A percentile compares a stretch with the other conserved stretches of the same genome.
phyloP scores from a whole-genome alignment of 140 eudicot genomes.

The Oenanthe javanica region DNA sequence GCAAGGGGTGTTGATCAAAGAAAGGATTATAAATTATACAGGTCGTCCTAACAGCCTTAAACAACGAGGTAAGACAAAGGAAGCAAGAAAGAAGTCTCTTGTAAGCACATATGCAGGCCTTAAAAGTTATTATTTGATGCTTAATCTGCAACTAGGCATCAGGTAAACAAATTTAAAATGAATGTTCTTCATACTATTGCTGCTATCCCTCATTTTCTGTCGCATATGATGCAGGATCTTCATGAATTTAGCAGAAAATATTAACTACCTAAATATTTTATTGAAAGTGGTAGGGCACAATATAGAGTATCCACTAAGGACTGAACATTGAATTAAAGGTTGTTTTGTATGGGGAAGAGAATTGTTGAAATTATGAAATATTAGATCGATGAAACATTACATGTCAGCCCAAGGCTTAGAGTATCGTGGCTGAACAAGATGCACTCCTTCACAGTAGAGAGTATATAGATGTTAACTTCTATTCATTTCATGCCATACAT shows the following conservation, averaged over 20 bases:
- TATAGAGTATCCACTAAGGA: not conserved
- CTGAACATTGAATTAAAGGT: not conserved
- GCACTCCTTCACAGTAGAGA: not conserved
- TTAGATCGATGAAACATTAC: not conserved
- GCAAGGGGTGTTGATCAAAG: constrained; percentile 96
- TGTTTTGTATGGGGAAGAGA: not conserved
- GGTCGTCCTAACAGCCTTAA: constrained; percentile 47
- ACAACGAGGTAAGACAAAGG: constrained; percentile 60
- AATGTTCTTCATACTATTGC: not conserved
- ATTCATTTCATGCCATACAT: not conserved
- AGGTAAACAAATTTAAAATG: constrained; percentile 40
- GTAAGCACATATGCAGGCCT: constrained; percentile 74
- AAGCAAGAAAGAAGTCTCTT: constrained; percentile 67
- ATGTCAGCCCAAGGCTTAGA: not conserved
- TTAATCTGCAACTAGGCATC: constrained; percentile 97
- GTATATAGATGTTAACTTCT: not conserved
- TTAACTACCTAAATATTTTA: not conserved
- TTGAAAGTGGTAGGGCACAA: not conserved
- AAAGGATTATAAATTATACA: constrained; percentile 50
- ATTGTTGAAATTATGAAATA: not conserved
- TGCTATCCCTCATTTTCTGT: not conserved
- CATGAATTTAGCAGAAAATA: not conserved
- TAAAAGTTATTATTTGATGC: constrained; percentile 92
- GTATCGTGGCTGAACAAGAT: not conserved
- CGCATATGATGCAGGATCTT: not conserved